Evolutionary conservation across 345 rosid species (phyloP).

Genomic region (Linum tenue): DNA sequence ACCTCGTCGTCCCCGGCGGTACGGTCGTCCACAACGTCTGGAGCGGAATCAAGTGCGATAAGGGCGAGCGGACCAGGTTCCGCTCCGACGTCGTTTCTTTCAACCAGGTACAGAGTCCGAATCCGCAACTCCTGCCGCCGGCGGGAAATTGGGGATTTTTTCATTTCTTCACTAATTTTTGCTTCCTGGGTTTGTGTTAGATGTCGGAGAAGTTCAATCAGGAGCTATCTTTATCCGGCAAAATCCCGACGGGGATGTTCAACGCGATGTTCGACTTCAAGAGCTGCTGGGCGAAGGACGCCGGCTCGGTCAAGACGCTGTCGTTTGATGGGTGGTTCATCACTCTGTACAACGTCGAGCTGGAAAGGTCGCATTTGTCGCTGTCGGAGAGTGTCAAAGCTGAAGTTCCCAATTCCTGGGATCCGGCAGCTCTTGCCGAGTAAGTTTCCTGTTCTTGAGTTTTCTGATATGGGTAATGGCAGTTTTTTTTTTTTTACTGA

Average conservation of each 20-base stretch:
- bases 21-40: slow-evolving; percentile 54
- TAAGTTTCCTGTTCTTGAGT: slow-evolving; percentile 23
- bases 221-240: slow-evolving; percentile 61
- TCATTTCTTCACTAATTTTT: background rate
- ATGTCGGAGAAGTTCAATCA: slow-evolving; percentile 95
- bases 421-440: slow-evolving; percentile 83
- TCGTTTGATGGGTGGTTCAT: slow-evolving; percentile 94
- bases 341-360: slow-evolving; percentile 70
- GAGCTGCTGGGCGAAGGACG: slow-evolving; percentile 78
- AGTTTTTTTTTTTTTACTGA: background rate
- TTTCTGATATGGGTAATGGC: background rate
- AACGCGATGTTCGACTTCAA: slow-evolving; percentile 67
- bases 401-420: slow-evolving; percentile 89
- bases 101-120: slow-evolving; percentile 42
- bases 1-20: slow-evolving; percentile 69
- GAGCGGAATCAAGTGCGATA: slow-evolving; percentile 71
- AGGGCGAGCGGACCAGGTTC: slow-evolving; percentile 83
- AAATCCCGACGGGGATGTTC: slow-evolving; percentile 78
- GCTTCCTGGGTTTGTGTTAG: slow-evolving; percentile 25
- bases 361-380: slow-evolving; percentile 51
- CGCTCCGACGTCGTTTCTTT: slow-evolving; percentile 77
- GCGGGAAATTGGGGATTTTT: too few species aligned
- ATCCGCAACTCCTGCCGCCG: too few species aligned
- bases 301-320: slow-evolving; percentile 43
- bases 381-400: slow-evolving; percentile 57